Evolutionary conservation across 164 flowering plant genomes (phyloP), one percentile per base, ranked within the genome.

Genomic region (Umbellularia californica): DNA sequence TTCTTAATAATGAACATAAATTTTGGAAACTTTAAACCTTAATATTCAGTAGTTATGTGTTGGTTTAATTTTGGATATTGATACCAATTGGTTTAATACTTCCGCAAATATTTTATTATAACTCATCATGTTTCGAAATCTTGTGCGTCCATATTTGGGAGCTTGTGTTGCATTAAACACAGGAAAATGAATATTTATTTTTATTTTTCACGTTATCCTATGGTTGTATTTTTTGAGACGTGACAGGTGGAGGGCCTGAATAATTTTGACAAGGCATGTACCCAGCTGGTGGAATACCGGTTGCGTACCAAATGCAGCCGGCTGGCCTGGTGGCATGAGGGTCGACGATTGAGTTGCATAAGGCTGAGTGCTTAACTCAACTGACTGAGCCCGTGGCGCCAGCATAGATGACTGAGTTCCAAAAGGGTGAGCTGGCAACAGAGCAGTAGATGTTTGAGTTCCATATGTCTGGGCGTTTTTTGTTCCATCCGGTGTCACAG

Each of bases 291-390:
- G 41, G 47, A 52, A 71, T 68, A 50, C 64, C 41, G 60, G 47
- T 66, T 79, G 78, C 68, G 81, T 82, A 75, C 68, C 51, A 66
- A 81, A 85, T 23, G 77, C 33, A 30, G 50, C 73, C 7, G 82
- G 79, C 79, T 80, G 77, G 23, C 81, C 41, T 62, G 84, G 71
- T n/a, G 72, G 62, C 25, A 75, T 28, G n/a, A 71, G 73, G 50
- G 75, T 62, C 19, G 71, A 65, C 6, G 58, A 33, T 22, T 60
- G 75, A 64, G 75, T 47, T 64, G 55, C 75, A 64, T 66, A 66
- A 25, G 69, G 69, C 41, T 66, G 69, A 12, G 69, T 63, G 66
- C 58, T 52, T 7, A 19, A n/a, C n/a, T 13, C 66, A 10, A 24
- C 28, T 63, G 66, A 63, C 27, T n/a, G 28, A 10, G 66, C 25